Base-by-base conservation (phyloP, 352 stramenopile species). In the Phytophthora constricta region DNA sequence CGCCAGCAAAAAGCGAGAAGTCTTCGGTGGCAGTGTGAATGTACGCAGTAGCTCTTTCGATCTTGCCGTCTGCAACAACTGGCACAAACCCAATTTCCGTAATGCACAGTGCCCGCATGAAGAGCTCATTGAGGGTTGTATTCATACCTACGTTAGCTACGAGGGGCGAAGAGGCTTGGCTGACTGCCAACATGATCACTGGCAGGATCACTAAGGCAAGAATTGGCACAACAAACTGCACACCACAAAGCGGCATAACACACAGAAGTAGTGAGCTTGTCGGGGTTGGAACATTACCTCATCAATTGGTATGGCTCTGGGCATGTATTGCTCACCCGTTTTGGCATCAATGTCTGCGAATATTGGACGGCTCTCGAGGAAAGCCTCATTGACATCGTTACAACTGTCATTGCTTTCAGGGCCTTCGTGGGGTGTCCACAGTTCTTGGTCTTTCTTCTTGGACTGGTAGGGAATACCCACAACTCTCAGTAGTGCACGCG, bases 111-210 rank as follows among this genome's bases (percentile, higher is more conserved):
- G 63, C 50, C 11, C 65, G 65, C 1, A 37, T 58, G 37, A 82
- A 79, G 3, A 79, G 26, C 49, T 81, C 76, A 56, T 78, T 87
- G 28, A 82, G 58, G 9, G 65, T 76, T 27, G 76, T 64, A 34
- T 87, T 80, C 48, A 84, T 62, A n/a, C 55, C 79, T 8, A 83
- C 65, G 0, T 68, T 66, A 0, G 73, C 70, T 2, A 85, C 45
- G 2, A 76, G 50, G 5, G 58, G 54, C 0, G 45, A 70, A 25
- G 52, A 70, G 4, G 20, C 28, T 33, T 76, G 62, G n/a, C 54
- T 58, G 20, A 74, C 55, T 0, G 52, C 53, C 31, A 73, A 34
- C 11, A 69, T 52, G 34, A 26, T 39, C 37, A 69, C 51, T 7
- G 65, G 59, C 5, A 65, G 7, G 11, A 73, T 43, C 11, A 73